Base-by-base conservation (phyloP, 192 early-diverging fungal species). In the Coemansia sp. region DNA sequence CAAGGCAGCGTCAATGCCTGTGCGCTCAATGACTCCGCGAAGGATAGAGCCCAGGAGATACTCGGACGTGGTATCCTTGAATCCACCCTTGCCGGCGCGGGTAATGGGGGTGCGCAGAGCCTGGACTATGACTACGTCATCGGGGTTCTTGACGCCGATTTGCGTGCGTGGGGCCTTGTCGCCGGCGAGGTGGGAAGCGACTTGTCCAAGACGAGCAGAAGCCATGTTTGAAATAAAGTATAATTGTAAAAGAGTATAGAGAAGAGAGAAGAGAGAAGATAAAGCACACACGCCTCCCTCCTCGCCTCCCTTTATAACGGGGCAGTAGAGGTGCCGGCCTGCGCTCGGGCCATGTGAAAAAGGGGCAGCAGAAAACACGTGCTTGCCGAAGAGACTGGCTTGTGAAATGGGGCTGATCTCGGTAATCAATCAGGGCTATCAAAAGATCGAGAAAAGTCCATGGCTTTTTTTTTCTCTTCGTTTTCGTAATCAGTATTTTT, bases 61-160 rank as follows among this genome's bases (percentile, higher is more conserved):
- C 78, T 90, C 88, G 38, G 90, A 87, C 15, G 91, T 87, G 46
- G 92, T 90, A 65, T 95, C 94, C 75, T 89, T 92, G 89, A 98
- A 94, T 17, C 81, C 87, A 55, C 95, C 95, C 83, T 92, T 93
- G 68, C 90, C 87, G 15, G 90, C 93, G 60, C 91, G 89, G 65
- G 89, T 90, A 42, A 96, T 90, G 26, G 94, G 85, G 9, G 93
- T 91, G 61, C 94, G 92, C 60, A 92, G 81, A 21, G 95, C 95
- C 61, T 87, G 79, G 57, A 95, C 91, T 56, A 98, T 93, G 15
- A 98, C 93, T 4, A 98, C 86, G 72, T 98, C 95, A 59, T 98
- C 91, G 46, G 90, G 89, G 58, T 76, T 83, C 84, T 93, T 90
- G 72, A 82, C 79, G 71, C 86, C 86, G 21, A 87, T 58, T 66